Conservation (phyloP, 257 asterid genomes). For the Salvia miltiorrhiza region DNA sequence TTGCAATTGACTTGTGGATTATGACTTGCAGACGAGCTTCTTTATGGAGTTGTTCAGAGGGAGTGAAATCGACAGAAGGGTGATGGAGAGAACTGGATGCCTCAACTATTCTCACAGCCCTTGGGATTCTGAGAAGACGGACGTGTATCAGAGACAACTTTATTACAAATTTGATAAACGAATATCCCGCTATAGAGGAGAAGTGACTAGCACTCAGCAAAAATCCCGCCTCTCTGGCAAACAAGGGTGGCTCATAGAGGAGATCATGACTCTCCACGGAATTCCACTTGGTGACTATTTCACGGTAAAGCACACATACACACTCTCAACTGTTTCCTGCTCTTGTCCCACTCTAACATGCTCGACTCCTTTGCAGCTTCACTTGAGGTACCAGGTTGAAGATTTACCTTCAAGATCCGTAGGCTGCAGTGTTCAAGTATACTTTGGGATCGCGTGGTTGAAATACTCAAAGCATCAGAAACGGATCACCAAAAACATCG, state of each 20-base stretch:
- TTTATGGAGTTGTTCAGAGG: constrained; percentile 91
- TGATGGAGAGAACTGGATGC: constrained; percentile 95
- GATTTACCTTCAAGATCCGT: constrained; percentile 64
- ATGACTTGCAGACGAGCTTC: constrained; percentile 61
- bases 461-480: constrained; percentile 72
- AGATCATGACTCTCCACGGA: constrained; percentile 95
- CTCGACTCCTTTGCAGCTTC: constrained; percentile 57
- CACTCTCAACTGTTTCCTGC: not conserved
- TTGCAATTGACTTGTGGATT: constrained; percentile 11
- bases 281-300: constrained; percentile 94
- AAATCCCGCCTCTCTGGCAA: constrained; percentile 58
- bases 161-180: constrained; percentile 79
- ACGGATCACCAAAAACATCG: constrained; percentile 76
- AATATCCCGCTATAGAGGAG: constrained; percentile 83
- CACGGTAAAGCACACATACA: no score
- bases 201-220: constrained; percentile 96
- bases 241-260: constrained; percentile 89
- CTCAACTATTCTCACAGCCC: constrained; percentile 74
- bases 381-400: constrained; percentile 78
- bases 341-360: not conserved
- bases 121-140: constrained; percentile 90
- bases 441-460: constrained; percentile 78
- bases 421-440: constrained; percentile 80
- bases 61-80: constrained; percentile 72
- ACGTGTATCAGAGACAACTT: constrained; percentile 81